Evolutionary conservation across 257 asterid genomes (phyloP).

Genomic region (Gentiana straminea): DNA sequence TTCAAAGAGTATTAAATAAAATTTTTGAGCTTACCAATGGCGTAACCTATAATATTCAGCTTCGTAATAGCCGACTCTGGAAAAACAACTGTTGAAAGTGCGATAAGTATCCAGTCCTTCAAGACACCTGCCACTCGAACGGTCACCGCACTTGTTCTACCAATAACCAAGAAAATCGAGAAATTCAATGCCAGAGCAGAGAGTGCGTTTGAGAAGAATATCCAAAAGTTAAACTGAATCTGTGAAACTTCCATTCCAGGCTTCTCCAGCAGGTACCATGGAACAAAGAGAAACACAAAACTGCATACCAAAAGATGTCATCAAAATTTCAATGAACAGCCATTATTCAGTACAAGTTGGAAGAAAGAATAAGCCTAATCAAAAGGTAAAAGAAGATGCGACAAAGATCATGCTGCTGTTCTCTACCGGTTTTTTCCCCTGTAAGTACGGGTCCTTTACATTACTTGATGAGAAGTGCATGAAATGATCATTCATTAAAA

Average conservation of each 20-base stretch:
- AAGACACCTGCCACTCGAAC: constrained; percentile 95
- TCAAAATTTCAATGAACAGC: background rate
- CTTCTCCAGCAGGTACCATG: constrained; percentile 96
- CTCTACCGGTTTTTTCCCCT: background rate
- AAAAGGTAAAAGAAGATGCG: background rate
- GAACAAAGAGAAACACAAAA: constrained; percentile 80
- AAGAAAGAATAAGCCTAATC: background rate
- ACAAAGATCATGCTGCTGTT: background rate
- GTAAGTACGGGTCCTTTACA: too few relatives aligned
- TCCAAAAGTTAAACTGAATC: constrained; percentile 79
- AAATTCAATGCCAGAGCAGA: constrained; percentile 92
- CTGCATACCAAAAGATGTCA: constrained; percentile 32
- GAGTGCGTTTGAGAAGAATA: constrained; percentile 95
- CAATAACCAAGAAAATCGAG: constrained; percentile 86
- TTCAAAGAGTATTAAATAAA: background rate
- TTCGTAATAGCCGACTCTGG: constrained; percentile 87
- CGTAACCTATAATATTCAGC: constrained; percentile 86
- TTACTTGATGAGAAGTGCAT: too few relatives aligned
- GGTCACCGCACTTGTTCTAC: constrained; percentile 99
- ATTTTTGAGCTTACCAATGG: constrained; percentile 52
- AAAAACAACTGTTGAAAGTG: constrained; percentile 83
- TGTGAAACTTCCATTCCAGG: constrained; percentile 88
- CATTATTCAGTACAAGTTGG: background rate
- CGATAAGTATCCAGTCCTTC: constrained; percentile 96
- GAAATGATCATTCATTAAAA: too few relatives aligned